Conservation (phyloP, 331 rosid genomes). For the Cucumis variabilis region DNA sequence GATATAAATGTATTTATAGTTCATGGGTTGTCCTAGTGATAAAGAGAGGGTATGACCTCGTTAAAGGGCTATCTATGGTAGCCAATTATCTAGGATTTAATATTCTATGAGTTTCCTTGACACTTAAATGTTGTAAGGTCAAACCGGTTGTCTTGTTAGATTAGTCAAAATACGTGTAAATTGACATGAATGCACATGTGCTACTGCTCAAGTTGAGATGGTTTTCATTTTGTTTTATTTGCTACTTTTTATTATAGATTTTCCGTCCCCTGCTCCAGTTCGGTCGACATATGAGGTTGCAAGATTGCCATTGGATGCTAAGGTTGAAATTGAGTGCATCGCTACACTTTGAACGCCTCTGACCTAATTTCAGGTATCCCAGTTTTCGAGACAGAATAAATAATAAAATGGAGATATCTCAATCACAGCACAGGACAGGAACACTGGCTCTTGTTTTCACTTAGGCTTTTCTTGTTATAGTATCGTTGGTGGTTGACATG, state of each 20-base stretch:
- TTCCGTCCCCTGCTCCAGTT: constrained; percentile 77
- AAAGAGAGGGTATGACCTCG: too few relatives aligned
- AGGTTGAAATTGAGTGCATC: constrained; percentile 88
- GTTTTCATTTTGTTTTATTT: neutral
- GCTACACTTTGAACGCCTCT: constrained; percentile 53
- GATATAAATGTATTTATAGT: too few relatives aligned
- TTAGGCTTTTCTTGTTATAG: constrained; percentile 4
- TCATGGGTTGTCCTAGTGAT: too few relatives aligned
- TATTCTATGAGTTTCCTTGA: too few relatives aligned
- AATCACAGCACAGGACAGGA: constrained; percentile 14
- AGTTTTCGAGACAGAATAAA: neutral
- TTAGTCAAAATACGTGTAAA: too few relatives aligned
- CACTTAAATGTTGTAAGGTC: too few relatives aligned
- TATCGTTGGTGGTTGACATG: neutral
- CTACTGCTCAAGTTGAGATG: neutral
- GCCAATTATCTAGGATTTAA: too few relatives aligned
- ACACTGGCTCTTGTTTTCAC: neutral
- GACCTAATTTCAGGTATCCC: neutral
- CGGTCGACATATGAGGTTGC: constrained; percentile 92
- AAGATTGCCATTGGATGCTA: constrained; percentile 81
- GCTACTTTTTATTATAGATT: constrained; percentile 49
- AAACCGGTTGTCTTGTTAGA: too few relatives aligned
- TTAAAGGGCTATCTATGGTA: too few relatives aligned
- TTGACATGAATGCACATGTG: too few relatives aligned
- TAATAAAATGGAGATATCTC: constrained; percentile 42